Percentiles rank a stretch among this genome's conserved stretches.
phyloP scores from a whole-genome alignment of 1,284 basidiomycete species.

The Puccinia horiana region DNA sequence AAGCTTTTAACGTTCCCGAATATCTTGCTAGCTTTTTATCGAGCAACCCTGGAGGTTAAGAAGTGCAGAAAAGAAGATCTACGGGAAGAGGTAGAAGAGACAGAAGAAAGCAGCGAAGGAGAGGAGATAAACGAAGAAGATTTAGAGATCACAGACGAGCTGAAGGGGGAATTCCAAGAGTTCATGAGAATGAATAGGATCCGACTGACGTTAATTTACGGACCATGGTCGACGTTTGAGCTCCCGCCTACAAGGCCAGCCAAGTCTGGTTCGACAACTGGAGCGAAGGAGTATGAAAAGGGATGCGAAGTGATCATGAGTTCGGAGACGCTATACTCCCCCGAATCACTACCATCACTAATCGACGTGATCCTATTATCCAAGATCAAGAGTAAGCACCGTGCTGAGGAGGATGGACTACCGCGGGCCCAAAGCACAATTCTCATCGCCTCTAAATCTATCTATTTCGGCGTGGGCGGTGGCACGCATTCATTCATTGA shows the following conservation, averaged over 20 bases:
- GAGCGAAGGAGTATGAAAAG: not conserved
- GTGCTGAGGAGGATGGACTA: constrained; percentile 22
- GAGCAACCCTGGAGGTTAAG: constrained; percentile 52
- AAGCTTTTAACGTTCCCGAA: constrained; percentile 74
- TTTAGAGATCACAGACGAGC: constrained; percentile 64
- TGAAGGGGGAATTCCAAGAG: constrained; percentile 16
- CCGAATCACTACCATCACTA: constrained; percentile 70
- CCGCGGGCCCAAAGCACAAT: constrained; percentile 39
- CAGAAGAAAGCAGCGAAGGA: not conserved
- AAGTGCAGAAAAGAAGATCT: not conserved
- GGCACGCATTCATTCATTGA: constrained; percentile 74
- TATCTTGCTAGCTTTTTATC: constrained; percentile 73
- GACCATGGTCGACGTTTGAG: constrained; percentile 68
- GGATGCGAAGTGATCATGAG: constrained; percentile 76
- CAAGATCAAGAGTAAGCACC: constrained; percentile 19
- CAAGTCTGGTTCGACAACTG: too few species aligned
- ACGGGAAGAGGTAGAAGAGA: not conserved
- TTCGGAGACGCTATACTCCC: constrained; percentile 87
- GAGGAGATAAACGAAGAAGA: constrained; percentile 57
- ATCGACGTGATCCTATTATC: constrained; percentile 61
- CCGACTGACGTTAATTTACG: constrained; percentile 73
- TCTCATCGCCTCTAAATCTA: constrained; percentile 72
- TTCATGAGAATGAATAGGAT: constrained; percentile 61
- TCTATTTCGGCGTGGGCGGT: constrained; percentile 96
- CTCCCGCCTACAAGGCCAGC: not conserved